phyloP scores from a whole-genome alignment of 805 yeast species.

The Komagataella kurtzmanii region DNA sequence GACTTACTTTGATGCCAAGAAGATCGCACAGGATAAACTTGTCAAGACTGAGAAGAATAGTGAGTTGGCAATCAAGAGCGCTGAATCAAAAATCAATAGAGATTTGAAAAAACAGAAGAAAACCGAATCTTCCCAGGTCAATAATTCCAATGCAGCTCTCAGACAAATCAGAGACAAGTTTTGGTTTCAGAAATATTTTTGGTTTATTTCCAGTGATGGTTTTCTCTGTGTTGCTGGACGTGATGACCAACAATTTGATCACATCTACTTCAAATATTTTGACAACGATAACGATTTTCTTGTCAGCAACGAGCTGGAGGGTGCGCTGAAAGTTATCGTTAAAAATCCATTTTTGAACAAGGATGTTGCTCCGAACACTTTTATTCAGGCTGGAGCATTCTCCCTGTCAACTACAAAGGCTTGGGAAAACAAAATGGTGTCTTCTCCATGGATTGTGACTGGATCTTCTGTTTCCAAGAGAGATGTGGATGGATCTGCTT shows the following conservation, averaged over 20 bases:
- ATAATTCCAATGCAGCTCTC: conserved; percentile 16
- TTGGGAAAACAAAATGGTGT: conserved; percentile 77
- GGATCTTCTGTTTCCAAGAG: conserved; percentile 59
- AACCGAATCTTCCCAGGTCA: conserved; percentile 21
- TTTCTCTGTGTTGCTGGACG: conserved; percentile 80
- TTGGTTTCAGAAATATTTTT: conserved; percentile 90
- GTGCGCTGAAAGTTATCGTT: conserved; percentile 63
- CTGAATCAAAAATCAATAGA: conserved; percentile 61
- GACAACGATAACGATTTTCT: conserved; percentile 53
- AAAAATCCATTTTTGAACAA: conserved; percentile 66
- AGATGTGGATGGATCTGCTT: conserved; percentile 40
- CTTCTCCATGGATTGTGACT: conserved; percentile 78
- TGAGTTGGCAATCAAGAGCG: conserved; percentile 64
- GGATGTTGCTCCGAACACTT: conserved; percentile 71
- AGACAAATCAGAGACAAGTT: conserved; percentile 56
- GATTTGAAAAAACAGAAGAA: conserved; percentile 55
- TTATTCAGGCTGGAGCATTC: conserved; percentile 81
- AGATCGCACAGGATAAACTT: conserved; percentile 65
- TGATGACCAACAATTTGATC: conserved; percentile 67
- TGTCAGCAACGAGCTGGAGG: conserved; percentile 64
- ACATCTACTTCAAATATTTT: conserved; percentile 68
- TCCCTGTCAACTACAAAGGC: conserved; percentile 75
- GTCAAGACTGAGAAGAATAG: conserved; percentile 71
- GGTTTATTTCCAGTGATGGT: conserved; percentile 91
- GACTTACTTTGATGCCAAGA: conserved; percentile 64